A percentile compares a stretch with the other conserved stretches of the same genome.
Evolutionary conservation across 2,329 filamentous ascomycete species (phyloP).

Genomic region (Colletotrichum melonis): DNA sequence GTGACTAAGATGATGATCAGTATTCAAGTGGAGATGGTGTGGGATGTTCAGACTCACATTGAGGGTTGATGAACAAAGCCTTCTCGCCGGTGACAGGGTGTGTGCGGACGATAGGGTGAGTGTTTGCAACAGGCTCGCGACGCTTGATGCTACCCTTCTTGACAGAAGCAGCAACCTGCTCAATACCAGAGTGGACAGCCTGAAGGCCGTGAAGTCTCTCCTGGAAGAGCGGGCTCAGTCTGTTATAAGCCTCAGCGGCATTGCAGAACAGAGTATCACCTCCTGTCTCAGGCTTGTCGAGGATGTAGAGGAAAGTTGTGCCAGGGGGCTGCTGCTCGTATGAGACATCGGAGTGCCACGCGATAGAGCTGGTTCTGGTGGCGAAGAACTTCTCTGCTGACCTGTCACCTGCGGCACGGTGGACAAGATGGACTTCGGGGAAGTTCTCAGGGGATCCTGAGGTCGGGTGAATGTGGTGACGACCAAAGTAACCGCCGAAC

Average conservation of each 20-base stretch:
- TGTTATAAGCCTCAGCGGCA: slow-evolving; percentile 82
- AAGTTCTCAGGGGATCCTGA: slow-evolving; percentile 74
- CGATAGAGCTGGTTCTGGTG: slow-evolving; percentile 80
- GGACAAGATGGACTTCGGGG: slow-evolving; percentile 76
- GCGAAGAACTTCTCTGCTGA: slow-evolving; percentile 70
- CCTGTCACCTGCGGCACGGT: slow-evolving; percentile 65
- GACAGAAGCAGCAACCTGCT: slow-evolving; percentile 32
- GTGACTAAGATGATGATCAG: not conserved
- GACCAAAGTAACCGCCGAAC: slow-evolving; percentile 75
- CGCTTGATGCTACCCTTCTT: slow-evolving; percentile 34
- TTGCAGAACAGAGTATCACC: slow-evolving; percentile 89
- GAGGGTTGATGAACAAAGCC: slow-evolving; percentile 32
- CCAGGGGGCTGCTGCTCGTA: slow-evolving; percentile 91
- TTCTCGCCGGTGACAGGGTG: slow-evolving; percentile 34
- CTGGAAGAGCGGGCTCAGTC: slow-evolving; percentile 82
- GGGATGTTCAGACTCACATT: slow-evolving; percentile 13
- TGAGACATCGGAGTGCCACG: slow-evolving; percentile 90
- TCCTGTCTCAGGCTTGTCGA: slow-evolving; percentile 84
- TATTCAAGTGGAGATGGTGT: too few species aligned
- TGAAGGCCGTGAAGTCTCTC: slow-evolving; percentile 52
- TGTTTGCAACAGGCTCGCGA: slow-evolving; percentile 33
- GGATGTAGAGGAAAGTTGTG: slow-evolving; percentile 88
- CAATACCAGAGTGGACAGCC: slow-evolving; percentile 32
- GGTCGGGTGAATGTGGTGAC: slow-evolving; percentile 79
- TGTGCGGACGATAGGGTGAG: slow-evolving; percentile 30